Evolutionary conservation across 352 stramenopile species (phyloP), one percentile per base, ranked within the genome.

Genomic region (Globisporangium nunn): DNA sequence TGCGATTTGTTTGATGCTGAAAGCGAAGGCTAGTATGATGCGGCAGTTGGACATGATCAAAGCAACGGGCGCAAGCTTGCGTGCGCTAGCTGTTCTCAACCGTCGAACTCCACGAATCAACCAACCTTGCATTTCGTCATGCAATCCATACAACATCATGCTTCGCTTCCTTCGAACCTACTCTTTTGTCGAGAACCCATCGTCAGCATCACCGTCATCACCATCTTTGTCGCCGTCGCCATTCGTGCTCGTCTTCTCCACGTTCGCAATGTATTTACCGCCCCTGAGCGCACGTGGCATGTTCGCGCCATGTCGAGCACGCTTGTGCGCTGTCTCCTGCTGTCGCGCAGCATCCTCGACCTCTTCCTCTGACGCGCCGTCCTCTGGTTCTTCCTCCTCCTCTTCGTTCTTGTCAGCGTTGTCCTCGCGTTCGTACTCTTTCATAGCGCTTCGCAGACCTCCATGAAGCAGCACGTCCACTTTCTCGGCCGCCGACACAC

Each of bases 381-480:
- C 60, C 4, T 50, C 30, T 3, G 66, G 6, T 14, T 41, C 35
- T 14, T 71, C 53, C 6, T 47, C 57, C 4, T 76, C 52, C 15
- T 59, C 55, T 15, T 71, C 53, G 57, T 84, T 58, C 3, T 50
- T 30, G 2, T 68, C 47, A 1, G 62, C 58, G 44, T 74, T 52
- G 11, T 37, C 50, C 8, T 80, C 53, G 4, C 57, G 50, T 8
- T 69, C 51, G 61, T 88, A 88, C 64, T 88, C 81, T 23, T 68
- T 70, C 39, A 88, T 23, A 29, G 72, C 76, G 6, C 60, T 62
- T 1, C 67, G 43, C 3, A 88, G 62, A 18, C 81, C 81, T 54
- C 71, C 69, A 31, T 73, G 70, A 45, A 91, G 56, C 29, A 91
- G 69, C 29, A 67, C 61, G 41, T 91, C 76, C 29, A 88, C 56